Conservation (phyloP, 2,329 filamentous ascomycete genomes). For the Endoconidiophora polonica region DNA sequence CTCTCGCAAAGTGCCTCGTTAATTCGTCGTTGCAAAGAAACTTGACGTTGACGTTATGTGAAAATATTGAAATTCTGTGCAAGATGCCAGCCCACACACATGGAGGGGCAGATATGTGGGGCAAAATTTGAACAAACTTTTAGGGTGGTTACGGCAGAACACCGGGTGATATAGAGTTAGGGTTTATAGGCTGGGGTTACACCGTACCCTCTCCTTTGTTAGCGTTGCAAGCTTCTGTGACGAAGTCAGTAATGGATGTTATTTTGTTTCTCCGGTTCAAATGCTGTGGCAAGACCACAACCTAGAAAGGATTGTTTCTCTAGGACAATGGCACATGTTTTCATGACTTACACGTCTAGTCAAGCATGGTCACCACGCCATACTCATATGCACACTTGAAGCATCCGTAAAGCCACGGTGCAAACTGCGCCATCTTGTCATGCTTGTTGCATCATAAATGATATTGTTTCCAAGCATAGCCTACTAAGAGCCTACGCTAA, state of each 20-base stretch:
- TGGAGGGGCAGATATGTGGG: conserved; percentile 13
- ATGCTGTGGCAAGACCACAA: background rate
- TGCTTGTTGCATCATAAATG: no score
- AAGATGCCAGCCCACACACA: conserved; percentile 4
- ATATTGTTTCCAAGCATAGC: no score
- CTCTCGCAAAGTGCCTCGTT: conserved; percentile 4
- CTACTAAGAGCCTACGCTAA: no score
- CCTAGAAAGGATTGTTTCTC: no score
- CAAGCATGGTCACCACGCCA: no score
- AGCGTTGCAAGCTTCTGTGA: background rate
- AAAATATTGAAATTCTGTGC: conserved; percentile 13
- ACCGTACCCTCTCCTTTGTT: background rate
- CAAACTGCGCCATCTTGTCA: no score
- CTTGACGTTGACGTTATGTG: background rate
- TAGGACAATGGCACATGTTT: no score
- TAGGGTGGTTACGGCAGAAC: conserved; percentile 10
- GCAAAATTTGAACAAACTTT: conserved; percentile 10
- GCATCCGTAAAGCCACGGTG: no score
- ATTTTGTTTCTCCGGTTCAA: background rate
- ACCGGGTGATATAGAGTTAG: background rate
- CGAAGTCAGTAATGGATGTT: background rate
- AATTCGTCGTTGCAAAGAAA: background rate
- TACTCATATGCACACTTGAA: no score
- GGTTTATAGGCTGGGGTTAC: background rate
- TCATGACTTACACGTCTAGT: no score